A percentile compares a stretch with the other conserved stretches of the same genome.
Conservation (phyloP, 345 rosid genomes). For the Tarenaya hassleriana region DNA sequence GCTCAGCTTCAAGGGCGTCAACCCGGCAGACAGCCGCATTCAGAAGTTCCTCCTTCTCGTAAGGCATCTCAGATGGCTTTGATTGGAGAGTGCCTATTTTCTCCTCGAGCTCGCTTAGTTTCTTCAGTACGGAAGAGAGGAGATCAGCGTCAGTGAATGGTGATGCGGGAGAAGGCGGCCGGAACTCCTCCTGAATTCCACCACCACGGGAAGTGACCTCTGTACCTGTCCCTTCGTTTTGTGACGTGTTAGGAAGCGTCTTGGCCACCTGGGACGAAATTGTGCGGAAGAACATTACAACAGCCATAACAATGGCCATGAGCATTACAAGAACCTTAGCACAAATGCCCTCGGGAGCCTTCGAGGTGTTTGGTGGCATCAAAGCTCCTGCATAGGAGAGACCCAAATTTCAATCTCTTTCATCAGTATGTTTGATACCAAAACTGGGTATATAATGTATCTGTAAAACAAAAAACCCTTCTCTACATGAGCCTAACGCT, state of each 20-base stretch:
- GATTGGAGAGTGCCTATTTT: conserved; percentile 74
- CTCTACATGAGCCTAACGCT: neutral
- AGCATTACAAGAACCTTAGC: conserved; percentile 39
- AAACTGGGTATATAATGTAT: neutral
- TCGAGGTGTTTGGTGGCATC: conserved; percentile 33
- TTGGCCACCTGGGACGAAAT: conserved; percentile 37
- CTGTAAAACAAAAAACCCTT: too few species aligned
- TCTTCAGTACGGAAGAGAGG: conserved; percentile 65
- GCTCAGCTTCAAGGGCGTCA: conserved; percentile 96
- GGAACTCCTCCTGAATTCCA: conserved; percentile 33
- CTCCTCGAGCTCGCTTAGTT: conserved; percentile 81
- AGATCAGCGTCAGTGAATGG: conserved; percentile 48
- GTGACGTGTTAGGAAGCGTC: conserved; percentile 34
- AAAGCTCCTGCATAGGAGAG: conserved; percentile 38
- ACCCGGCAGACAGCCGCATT: conserved; percentile 98
- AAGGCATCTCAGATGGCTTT: conserved; percentile 96
- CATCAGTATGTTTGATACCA: conserved; percentile 14
- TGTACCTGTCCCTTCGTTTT: conserved; percentile 30
- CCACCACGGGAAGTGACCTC: conserved; percentile 25
- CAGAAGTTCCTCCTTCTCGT: conserved; percentile 88
- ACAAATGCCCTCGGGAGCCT: conserved; percentile 47
- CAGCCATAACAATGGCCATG: conserved; percentile 58
- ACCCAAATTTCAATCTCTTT: conserved; percentile 14
- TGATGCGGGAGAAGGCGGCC: conserved; percentile 69
- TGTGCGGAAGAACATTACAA: conserved; percentile 48